These are phyloP conservation scores for Monilinia vaccinii-corymbosi DNA, from an alignment of 2,329 filamentous ascomycete species.

Conservation along the genomic window DNA sequence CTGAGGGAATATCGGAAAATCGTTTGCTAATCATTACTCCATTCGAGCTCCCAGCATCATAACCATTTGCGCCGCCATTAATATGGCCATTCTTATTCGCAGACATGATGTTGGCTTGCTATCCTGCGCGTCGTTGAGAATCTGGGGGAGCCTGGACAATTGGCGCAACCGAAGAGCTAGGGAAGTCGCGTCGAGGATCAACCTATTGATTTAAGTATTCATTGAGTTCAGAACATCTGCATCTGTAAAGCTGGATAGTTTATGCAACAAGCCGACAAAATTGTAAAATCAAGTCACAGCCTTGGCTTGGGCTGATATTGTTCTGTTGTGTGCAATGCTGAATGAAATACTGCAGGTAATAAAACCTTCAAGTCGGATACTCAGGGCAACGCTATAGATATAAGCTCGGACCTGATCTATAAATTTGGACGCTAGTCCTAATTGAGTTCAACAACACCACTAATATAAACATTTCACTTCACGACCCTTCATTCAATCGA, in stretches of 20 bases:
- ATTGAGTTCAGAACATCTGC: background rate
- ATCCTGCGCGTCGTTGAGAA: background rate
- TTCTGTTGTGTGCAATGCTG: background rate
- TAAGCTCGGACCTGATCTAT: background rate
- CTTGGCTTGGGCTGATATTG: background rate
- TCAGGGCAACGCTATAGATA: slow-evolving; percentile 3
- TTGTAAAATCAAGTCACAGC: background rate
- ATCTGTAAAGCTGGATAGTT: background rate
- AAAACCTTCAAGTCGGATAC: slow-evolving; percentile 3
- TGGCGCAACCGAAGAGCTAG: slow-evolving; percentile 4
- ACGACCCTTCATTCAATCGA: background rate
- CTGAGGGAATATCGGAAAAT: slow-evolving; percentile 55
- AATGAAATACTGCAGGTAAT: background rate
- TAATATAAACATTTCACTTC: background rate
- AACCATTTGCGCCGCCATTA: slow-evolving; percentile 25
- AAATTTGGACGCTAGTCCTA: background rate
- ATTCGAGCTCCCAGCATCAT: slow-evolving; percentile 13
- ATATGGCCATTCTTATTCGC: slow-evolving; percentile 19
- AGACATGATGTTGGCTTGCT: slow-evolving; percentile 18
- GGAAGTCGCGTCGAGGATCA: slow-evolving; percentile 10
- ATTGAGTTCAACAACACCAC: slow-evolving; percentile 1
- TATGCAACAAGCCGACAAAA: background rate
- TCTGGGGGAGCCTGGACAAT: background rate
- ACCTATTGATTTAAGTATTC: background rate
- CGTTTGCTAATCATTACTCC: slow-evolving; percentile 32